Percentiles rank a stretch among this genome's conserved stretches.
Evolutionary conservation across 306 rosid species (phyloP).

Genomic region (Rosa chinensis): DNA sequence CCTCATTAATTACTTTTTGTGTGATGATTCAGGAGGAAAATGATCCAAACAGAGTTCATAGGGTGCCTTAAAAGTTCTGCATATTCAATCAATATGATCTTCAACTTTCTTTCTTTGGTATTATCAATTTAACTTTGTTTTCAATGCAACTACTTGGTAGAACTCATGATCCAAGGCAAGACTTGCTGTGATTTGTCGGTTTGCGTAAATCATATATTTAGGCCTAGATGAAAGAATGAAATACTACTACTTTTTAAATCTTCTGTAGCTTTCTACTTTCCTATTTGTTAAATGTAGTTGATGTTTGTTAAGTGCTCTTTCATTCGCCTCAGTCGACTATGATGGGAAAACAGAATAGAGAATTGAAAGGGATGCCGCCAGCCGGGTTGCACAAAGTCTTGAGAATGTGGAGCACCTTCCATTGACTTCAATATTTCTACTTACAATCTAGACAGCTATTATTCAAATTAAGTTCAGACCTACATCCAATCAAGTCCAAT

Average conservation of each 20-base stretch:
- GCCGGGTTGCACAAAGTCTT: neutral
- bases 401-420: neutral
- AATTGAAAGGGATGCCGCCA: neutral
- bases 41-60: neutral
- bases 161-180: neutral
- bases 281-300: neutral
- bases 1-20: neutral
- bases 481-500: neutral
- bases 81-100: neutral
- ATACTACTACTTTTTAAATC: neutral
- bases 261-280: neutral
- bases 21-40: neutral
- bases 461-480: neutral
- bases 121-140: neutral
- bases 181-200: neutral
- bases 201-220: neutral
- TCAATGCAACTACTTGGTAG: neutral
- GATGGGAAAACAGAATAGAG: neutral
- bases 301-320: neutral
- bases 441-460: neutral
- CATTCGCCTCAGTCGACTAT: neutral
- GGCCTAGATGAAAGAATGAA: neutral
- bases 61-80: neutral
- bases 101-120: neutral
- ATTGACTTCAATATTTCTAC: neutral